Conservation (phyloP, 2,329 filamentous ascomycete genomes). For the Colletotrichum acutatum region DNA sequence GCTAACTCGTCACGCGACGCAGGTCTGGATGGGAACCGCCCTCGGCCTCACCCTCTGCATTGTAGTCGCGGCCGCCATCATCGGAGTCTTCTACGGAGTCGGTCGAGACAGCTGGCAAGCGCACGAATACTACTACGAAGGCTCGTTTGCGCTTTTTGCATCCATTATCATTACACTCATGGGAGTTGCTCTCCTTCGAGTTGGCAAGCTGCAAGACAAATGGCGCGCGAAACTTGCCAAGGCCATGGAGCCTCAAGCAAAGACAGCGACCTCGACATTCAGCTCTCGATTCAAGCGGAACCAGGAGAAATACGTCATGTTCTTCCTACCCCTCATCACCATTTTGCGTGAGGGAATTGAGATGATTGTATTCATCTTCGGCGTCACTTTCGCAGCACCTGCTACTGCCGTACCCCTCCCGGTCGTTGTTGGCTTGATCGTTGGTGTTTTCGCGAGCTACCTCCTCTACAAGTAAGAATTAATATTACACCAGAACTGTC, state of each 20-base stretch:
- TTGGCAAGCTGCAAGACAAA: constrained; percentile 86
- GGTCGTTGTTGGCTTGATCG: constrained; percentile 76
- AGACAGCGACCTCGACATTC: constrained; percentile 51
- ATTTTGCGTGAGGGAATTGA: constrained; percentile 89
- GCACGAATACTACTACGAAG: constrained; percentile 84
- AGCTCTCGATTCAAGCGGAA: constrained; percentile 67
- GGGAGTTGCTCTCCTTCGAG: constrained; percentile 81
- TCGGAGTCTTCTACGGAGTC: constrained; percentile 75
- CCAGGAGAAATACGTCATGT: constrained; percentile 85
- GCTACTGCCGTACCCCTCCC: constrained; percentile 82
- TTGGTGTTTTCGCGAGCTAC: constrained; percentile 75
- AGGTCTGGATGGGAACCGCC: constrained; percentile 72
- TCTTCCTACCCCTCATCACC: constrained; percentile 86
- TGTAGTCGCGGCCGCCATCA: constrained; percentile 71
- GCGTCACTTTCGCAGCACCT: constrained; percentile 81
- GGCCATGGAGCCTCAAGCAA: constrained; percentile 67
- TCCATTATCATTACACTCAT: constrained; percentile 84
- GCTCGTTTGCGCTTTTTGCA: constrained; percentile 81
- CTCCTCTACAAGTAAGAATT: constrained; percentile 78
- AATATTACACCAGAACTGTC: neutral
- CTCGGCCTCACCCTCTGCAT: constrained; percentile 71
- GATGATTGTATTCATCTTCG: constrained; percentile 86
- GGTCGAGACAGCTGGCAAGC: constrained; percentile 74
- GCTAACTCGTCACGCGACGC: neutral
- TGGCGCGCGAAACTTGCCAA: constrained; percentile 86